Evolutionary conservation across 345 rosid species (phyloP).

Genomic region (Eucalyptus sideroxylon): DNA sequence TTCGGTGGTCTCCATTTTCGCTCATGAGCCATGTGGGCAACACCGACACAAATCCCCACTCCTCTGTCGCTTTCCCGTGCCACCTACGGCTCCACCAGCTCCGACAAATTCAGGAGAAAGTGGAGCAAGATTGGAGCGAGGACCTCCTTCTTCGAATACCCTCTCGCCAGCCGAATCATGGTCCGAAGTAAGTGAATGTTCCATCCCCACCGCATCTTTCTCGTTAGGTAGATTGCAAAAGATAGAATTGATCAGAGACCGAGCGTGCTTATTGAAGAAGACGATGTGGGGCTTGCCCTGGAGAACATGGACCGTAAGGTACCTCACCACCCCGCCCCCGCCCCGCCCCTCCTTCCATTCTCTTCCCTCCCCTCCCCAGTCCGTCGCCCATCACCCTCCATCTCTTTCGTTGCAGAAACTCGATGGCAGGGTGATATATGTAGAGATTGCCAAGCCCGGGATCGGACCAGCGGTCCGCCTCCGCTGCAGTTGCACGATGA

Average conservation of each 20-base stretch:
- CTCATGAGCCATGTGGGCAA: background rate
- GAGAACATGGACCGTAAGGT: conserved; percentile 83
- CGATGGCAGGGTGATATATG: conserved; percentile 54
- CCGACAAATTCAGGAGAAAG: background rate
- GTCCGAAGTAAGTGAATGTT: conserved; percentile 40
- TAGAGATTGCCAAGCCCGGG: conserved; percentile 66
- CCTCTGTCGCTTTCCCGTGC: background rate
- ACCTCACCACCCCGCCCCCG: background rate
- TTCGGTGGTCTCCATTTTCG: background rate
- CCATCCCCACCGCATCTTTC: background rate
- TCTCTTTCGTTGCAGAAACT: conserved; percentile 21
- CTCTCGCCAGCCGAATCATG: conserved; percentile 80
- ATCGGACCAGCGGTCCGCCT: conserved; percentile 60
- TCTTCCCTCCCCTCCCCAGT: background rate
- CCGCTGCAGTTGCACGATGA: conserved; percentile 3
- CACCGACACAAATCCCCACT: background rate
- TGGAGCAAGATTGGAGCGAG: conserved; percentile 1
- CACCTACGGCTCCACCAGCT: background rate
- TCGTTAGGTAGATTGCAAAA: background rate
- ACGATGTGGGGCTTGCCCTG: conserved; percentile 58
- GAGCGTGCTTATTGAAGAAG: conserved; percentile 5
- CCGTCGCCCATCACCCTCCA: background rate
- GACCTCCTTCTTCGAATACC: conserved; percentile 42
- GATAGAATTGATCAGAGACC: background rate
- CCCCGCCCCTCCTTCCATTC: background rate